Percentiles rank a stretch among this genome's conserved stretches.
phyloP scores from a whole-genome alignment of 2,329 filamentous ascomycete genomes.

The Cytospora leucostoma region DNA sequence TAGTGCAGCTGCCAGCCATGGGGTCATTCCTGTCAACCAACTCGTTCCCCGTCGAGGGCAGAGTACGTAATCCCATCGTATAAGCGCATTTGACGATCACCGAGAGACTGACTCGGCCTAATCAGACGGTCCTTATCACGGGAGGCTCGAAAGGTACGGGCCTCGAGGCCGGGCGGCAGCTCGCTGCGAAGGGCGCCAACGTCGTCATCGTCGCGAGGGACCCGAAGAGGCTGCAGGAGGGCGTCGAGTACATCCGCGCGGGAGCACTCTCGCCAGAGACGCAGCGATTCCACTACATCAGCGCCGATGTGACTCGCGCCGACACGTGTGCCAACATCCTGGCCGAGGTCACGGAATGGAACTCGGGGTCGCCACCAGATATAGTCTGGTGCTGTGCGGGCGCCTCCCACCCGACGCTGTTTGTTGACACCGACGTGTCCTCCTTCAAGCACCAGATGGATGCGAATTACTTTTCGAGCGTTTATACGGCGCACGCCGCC shows the following conservation, averaged over 20 bases:
- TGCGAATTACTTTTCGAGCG: slow-evolving; percentile 43
- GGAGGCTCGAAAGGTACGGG: slow-evolving; percentile 95
- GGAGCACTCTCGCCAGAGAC: slow-evolving; percentile 40
- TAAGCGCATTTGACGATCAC: not conserved
- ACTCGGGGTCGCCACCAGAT: slow-evolving; percentile 58
- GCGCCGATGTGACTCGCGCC: slow-evolving; percentile 62
- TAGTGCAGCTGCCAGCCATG: not conserved
- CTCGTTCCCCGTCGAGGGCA: slow-evolving; percentile 16
- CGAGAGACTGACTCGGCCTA: slow-evolving; percentile 19
- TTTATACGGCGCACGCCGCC: slow-evolving; percentile 42
- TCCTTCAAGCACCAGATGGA: slow-evolving; percentile 41
- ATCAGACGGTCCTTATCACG: slow-evolving; percentile 89
- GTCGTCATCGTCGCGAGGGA: slow-evolving; percentile 83
- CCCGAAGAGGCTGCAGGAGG: slow-evolving; percentile 69
- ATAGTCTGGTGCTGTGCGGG: slow-evolving; percentile 69
- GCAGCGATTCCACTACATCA: slow-evolving; percentile 66
- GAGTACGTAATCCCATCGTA: not conserved
- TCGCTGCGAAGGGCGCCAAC: slow-evolving; percentile 82
- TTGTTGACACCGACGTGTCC: slow-evolving; percentile 40
- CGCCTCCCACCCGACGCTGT: slow-evolving; percentile 54
- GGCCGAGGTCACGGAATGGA: slow-evolving; percentile 62
- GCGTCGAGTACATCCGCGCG: slow-evolving; percentile 46
- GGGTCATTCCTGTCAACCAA: not conserved
- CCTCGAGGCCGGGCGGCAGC: slow-evolving; percentile 68
- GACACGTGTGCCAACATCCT: slow-evolving; percentile 60